phyloP scores from a whole-genome alignment of 257 asterid species.

The Scutellaria galericulata region DNA sequence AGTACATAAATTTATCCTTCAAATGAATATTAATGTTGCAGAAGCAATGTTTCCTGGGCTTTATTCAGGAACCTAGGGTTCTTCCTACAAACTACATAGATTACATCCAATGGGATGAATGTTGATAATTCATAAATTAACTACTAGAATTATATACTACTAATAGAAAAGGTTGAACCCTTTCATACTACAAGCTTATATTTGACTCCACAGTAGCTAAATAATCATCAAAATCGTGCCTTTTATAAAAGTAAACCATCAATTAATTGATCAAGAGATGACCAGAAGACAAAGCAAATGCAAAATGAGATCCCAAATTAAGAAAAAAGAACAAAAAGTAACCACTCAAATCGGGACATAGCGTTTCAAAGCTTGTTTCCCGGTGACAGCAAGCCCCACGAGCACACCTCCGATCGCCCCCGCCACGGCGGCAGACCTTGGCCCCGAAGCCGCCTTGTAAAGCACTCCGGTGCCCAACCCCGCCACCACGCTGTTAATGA shows the following conservation, averaged over 20 bases:
- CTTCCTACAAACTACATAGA: conserved; percentile 34
- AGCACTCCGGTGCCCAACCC: conserved; percentile 69
- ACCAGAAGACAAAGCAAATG: conserved; percentile 11
- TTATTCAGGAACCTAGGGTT: conserved; percentile 38
- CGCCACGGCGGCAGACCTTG: conserved; percentile 76
- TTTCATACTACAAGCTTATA: conserved; percentile 26
- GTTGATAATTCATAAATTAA: conserved; percentile 23
- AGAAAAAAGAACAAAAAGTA: conserved; percentile 9
- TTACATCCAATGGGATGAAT: conserved; percentile 29
- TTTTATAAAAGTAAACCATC: conserved; percentile 25
- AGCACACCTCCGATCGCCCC: conserved; percentile 76
- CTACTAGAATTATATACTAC: conserved; percentile 26
- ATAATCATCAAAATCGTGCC: conserved; percentile 38
- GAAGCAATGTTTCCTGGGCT: conserved; percentile 35
- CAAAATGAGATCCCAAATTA: conserved; percentile 28
- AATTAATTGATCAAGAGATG: conserved; percentile 35
- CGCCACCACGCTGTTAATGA: conserved; percentile 69
- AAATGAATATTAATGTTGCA: conserved; percentile 24
- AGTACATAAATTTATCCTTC: not conserved
- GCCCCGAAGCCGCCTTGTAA: conserved; percentile 72
- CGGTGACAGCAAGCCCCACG: conserved; percentile 59
- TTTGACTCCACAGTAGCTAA: conserved; percentile 30
- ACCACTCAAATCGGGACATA: conserved; percentile 57
- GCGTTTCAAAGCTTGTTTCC: conserved; percentile 67
- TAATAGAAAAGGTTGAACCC: conserved; percentile 3